Evolutionary conservation across 768 basidiomycete genomes (phyloP).

Genomic region (Boletus speciosus): DNA sequence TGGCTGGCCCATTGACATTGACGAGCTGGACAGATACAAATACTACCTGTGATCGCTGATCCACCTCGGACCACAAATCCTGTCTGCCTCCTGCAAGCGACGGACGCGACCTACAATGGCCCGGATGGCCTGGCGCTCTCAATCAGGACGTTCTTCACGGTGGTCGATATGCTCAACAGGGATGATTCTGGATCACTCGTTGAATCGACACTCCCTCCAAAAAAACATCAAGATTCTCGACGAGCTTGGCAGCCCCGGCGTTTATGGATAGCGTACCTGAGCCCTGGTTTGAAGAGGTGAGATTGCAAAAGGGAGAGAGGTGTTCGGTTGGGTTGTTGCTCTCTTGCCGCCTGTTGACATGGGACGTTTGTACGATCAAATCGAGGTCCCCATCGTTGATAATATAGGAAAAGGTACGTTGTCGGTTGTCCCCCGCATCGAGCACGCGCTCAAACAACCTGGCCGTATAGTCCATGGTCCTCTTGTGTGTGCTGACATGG

Average conservation of each 20-base stretch:
- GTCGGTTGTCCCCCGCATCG: conserved; percentile 4
- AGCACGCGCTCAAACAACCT: neutral
- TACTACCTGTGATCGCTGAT: too few relatives aligned
- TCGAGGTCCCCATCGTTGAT: conserved; percentile 45
- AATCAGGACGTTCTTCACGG: neutral
- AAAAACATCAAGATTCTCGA: conserved; percentile 59
- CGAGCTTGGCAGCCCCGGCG: conserved; percentile 69
- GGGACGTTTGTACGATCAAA: neutral
- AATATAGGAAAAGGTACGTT: conserved; percentile 69
- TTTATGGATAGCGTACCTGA: conserved; percentile 57
- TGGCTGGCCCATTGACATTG: neutral
- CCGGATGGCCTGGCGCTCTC: too few relatives aligned
- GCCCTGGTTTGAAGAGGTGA: conserved; percentile 32
- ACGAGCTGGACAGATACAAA: neutral
- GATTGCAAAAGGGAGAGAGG: conserved; percentile 38
- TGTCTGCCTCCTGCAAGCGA: too few relatives aligned
- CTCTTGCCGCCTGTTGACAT: neutral
- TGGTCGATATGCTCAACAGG: neutral
- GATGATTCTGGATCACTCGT: neutral
- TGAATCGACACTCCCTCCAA: conserved; percentile 33
- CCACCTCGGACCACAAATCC: too few relatives aligned
- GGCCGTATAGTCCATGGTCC: conserved; percentile 82
- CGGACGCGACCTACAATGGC: too few relatives aligned
- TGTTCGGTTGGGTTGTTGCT: conserved; percentile 39
- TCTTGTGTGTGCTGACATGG: conserved; percentile 98